These are phyloP conservation scores for Osmanthus fragrans DNA, from an alignment of 257 asterid genomes.

Conservation along the genomic window DNA sequence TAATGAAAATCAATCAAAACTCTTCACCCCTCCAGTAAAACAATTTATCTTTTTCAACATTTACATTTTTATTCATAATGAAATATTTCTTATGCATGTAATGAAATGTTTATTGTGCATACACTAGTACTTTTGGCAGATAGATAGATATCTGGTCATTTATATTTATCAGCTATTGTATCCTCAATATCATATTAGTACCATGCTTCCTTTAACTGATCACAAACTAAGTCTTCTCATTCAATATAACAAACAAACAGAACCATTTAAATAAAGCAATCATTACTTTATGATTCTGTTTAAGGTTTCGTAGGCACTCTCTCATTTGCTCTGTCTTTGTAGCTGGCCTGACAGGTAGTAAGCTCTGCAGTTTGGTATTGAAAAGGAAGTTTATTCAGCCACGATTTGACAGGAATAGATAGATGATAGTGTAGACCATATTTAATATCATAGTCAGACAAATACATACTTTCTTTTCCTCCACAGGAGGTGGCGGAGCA, in stretches of 20 bases:
- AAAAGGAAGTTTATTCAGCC: constrained; percentile 19
- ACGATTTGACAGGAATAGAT: constrained; percentile 14
- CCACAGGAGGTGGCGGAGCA: constrained; percentile 80
- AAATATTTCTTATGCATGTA: background rate
- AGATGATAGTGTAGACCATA: constrained; percentile 15
- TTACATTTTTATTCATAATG: background rate
- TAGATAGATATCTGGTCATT: background rate
- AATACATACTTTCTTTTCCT: constrained; percentile 73
- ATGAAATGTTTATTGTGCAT: background rate
- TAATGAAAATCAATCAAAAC: too few relatives aligned
- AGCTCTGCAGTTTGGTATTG: constrained; percentile 59
- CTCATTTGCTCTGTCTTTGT: constrained; percentile 94
- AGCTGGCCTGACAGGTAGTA: constrained; percentile 83
- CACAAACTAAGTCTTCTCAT: background rate
- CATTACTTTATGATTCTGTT: constrained; percentile 83
- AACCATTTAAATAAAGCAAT: constrained; percentile 18
- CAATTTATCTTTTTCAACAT: background rate
- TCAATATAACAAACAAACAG: constrained; percentile 1
- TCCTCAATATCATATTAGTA: background rate
- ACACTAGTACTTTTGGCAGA: background rate
- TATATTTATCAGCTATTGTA: background rate
- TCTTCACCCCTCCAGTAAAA: background rate
- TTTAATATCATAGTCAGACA: constrained; percentile 8
- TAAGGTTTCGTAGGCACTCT: constrained; percentile 84
- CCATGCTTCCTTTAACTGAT: background rate